These are phyloP conservation scores for Wickerhamomyces silvicola DNA, from an alignment of 805 yeast genomes.

Conservation along the genomic window DNA sequence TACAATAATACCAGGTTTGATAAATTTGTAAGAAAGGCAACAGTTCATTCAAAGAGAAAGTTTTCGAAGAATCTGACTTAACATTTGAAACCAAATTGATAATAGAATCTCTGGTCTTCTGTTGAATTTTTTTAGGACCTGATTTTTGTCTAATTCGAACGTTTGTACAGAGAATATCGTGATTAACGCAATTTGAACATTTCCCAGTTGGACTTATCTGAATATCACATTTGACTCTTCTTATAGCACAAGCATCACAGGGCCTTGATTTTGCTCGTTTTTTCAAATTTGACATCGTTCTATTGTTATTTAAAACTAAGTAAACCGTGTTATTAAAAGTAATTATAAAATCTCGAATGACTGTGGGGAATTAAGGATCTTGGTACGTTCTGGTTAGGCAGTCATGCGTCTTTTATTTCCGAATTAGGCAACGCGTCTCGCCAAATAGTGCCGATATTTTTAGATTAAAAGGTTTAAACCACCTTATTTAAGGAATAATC, in stretches of 20 bases:
- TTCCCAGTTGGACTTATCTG: conserved; percentile 8
- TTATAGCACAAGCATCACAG: conserved; percentile 22
- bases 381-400: too few relatives aligned
- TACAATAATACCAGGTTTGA: conserved; percentile 22
- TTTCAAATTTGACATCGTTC: too few relatives aligned
- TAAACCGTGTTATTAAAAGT: too few relatives aligned
- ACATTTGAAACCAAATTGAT: conserved; percentile 3
- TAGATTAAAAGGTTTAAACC: too few relatives aligned
- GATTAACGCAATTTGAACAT: conserved; percentile 19
- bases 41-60: conserved; percentile 14
- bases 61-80: not conserved
- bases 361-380: too few relatives aligned
- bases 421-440: too few relatives aligned
- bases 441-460: too few relatives aligned
- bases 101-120: conserved; percentile 17
- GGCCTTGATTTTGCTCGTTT: conserved; percentile 12
- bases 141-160: conserved; percentile 18
- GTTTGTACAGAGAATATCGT: conserved; percentile 18
- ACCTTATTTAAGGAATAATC: too few relatives aligned
- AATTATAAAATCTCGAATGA: too few relatives aligned
- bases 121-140: conserved; percentile 20
- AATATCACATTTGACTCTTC: conserved; percentile 21
- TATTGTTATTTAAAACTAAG: too few relatives aligned
- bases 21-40: conserved; percentile 18
- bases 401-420: too few relatives aligned